Percentiles rank a stretch among this genome's conserved stretches.
phyloP scores from a whole-genome alignment of 768 basidiomycete species.

The Xerocomellus dryophilus region DNA sequence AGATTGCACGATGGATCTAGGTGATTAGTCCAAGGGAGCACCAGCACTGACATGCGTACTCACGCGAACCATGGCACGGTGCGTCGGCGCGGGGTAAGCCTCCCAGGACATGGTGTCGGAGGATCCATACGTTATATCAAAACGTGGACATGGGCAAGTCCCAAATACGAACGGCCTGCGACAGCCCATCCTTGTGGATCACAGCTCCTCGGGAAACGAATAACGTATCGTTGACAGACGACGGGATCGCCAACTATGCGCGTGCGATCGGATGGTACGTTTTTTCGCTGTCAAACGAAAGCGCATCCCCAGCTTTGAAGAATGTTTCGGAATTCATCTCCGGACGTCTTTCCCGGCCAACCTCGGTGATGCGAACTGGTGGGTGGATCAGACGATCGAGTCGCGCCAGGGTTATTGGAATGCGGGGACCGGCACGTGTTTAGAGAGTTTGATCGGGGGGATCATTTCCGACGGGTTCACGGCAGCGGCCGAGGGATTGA shows the following conservation, averaged over 20 bases:
- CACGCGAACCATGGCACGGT: not conserved
- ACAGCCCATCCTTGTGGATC: not conserved
- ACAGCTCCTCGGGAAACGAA: constrained; percentile 54
- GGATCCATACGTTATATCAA: too few species aligned
- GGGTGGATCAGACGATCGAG: constrained; percentile 42
- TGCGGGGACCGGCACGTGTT: constrained; percentile 40
- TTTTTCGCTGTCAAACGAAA: not conserved
- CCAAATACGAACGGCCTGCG: too few species aligned
- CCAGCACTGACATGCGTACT: too few species aligned
- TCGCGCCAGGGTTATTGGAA: constrained; percentile 43
- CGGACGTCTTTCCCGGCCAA: constrained; percentile 40
- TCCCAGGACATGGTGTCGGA: too few species aligned
- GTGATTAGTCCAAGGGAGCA: not conserved
- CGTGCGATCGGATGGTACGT: constrained; percentile 61
- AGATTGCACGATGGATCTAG: not conserved
- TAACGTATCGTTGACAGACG: constrained; percentile 53
- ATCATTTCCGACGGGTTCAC: constrained; percentile 42
- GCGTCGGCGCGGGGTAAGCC: too few species aligned
- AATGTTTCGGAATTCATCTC: constrained; percentile 39
- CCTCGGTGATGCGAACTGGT: constrained; percentile 47
- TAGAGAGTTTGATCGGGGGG: constrained; percentile 46
- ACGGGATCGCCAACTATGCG: constrained; percentile 58
- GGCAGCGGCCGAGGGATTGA: not conserved
- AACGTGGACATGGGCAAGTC: too few species aligned
- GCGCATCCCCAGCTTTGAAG: constrained; percentile 29